These are phyloP conservation scores for Monosporascus ibericus DNA, from an alignment of 2,329 filamentous ascomycete genomes.

Conservation along the genomic window DNA sequence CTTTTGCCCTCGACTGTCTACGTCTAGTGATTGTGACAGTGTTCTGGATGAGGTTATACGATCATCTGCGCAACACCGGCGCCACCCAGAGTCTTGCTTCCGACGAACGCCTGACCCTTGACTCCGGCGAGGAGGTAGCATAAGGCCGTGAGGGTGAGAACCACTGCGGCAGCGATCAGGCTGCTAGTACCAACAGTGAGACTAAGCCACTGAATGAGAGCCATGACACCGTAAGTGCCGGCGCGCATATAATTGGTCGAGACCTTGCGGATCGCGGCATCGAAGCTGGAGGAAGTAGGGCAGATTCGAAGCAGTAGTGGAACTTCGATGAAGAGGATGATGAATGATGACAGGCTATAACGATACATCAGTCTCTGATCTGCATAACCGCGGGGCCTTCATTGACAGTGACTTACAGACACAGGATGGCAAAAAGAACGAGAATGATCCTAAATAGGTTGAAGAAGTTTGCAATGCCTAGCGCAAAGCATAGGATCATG, in stretches of 20 bases:
- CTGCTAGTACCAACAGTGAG: slow-evolving; percentile 58
- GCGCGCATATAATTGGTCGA: slow-evolving; percentile 97
- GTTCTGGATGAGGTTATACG: slow-evolving; percentile 50
- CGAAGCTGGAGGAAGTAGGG: slow-evolving; percentile 86
- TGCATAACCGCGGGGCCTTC: background rate
- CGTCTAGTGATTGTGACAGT: background rate
- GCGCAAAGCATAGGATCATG: slow-evolving; percentile 65
- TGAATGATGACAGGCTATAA: slow-evolving; percentile 58
- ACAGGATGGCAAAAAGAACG: slow-evolving; percentile 47
- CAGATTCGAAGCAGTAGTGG: slow-evolving; percentile 95
- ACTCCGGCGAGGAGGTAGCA: slow-evolving; percentile 78
- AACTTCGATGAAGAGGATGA: slow-evolving; percentile 83
- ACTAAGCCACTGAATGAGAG: slow-evolving; percentile 77
- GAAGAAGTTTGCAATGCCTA: slow-evolving; percentile 64
- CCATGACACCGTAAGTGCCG: slow-evolving; percentile 77
- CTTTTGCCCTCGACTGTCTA: background rate
- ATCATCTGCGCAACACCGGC: slow-evolving; percentile 97
- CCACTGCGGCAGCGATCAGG: slow-evolving; percentile 78
- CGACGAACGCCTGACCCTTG: slow-evolving; percentile 80
- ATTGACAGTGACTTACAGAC: slow-evolving; percentile 40
- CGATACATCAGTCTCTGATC: slow-evolving; percentile 3
- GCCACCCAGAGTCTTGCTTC: slow-evolving; percentile 93
- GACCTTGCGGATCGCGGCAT: slow-evolving; percentile 82
- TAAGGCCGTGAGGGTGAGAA: slow-evolving; percentile 67
- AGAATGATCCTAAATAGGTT: slow-evolving; percentile 39